Evolutionary conservation across 352 stramenopile species (phyloP), one percentile per base, ranked within the genome.

Genomic region (Globisporangium cystogenes): DNA sequence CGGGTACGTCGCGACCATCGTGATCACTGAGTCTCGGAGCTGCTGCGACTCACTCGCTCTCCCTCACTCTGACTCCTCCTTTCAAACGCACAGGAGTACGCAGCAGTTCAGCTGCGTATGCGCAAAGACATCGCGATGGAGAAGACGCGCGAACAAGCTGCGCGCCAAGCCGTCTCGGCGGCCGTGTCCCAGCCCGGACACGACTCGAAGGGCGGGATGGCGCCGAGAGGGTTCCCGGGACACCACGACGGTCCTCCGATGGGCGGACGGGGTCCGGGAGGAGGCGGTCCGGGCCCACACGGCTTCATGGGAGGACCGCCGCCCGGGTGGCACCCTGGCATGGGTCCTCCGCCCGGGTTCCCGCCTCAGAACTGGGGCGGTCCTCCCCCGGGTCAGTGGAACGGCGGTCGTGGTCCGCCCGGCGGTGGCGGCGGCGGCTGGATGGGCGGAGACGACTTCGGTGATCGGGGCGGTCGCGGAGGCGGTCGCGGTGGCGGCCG

Each of bases 101-200:
- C 82, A 15, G 70, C 74, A 37, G 74, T 79, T 23, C 87, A 96
- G 51, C 61, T 96, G 27, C 68, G 72, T 4, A 35, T 87, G 20
- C 76, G 84, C 23, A 76, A 80, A 2, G 78, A 95, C 5, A 49
- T 90, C 21, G 82, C 81, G 2, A 55, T 90, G 33, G 77, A 94
- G 53, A 90, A 86, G 55, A 70, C 76, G 18, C 67, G 80, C n/a
- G 80, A 95, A 45, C 81, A 95, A 36, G 84, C 82, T 2, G 84
- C 82, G n/a, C 75, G 82, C 24, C 75, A 90, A 40, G 71, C 75
- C 0, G 76, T 91, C n/a, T 76, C 65, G 42, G 74, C 72, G 0
- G 76, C 81, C 0, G 82, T 65, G 18, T 62, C 76, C 23, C 70
- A 82, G 41, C 55, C 62, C 47, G 57, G 59, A 45, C 59, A 65